These are phyloP conservation scores for Boletus coccyginus DNA, from an alignment of 768 basidiomycete species.

Conservation along the genomic window DNA sequence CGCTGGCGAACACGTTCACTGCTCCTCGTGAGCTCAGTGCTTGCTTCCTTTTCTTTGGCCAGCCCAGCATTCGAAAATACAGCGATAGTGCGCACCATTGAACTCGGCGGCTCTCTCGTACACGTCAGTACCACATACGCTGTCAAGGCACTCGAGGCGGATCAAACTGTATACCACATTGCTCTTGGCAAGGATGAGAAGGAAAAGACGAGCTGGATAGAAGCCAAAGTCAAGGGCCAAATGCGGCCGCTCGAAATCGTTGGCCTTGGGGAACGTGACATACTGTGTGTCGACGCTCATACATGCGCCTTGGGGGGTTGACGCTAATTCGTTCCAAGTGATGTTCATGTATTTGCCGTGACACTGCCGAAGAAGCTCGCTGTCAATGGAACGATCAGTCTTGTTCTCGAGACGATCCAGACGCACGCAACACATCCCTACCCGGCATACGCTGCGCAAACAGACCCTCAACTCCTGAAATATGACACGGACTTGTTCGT, in stretches of 20 bases:
- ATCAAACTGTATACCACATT: slow-evolving; percentile 62
- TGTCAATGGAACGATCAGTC: slow-evolving; percentile 60
- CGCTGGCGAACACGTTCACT: slow-evolving; percentile 47
- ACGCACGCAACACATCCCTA: slow-evolving; percentile 77
- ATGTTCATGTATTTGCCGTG: slow-evolving; percentile 57
- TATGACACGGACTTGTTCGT: slow-evolving; percentile 78
- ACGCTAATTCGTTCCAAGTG: slow-evolving; percentile 33
- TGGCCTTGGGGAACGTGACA: slow-evolving; percentile 46
- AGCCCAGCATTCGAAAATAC: slow-evolving; percentile 78
- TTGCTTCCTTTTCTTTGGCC: slow-evolving; percentile 38
- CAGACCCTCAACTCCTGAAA: slow-evolving; percentile 75
- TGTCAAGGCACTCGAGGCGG: slow-evolving; percentile 66
- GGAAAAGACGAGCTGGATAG: slow-evolving; percentile 70
- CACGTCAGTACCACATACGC: slow-evolving; percentile 89
- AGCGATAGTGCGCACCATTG: slow-evolving; percentile 83
- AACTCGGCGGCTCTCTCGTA: slow-evolving; percentile 85
- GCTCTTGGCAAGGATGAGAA: slow-evolving; percentile 63
- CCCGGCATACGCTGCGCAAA: slow-evolving; percentile 70
- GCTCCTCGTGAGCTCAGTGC: slow-evolving; percentile 42
- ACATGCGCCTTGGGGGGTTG: slow-evolving; percentile 4
- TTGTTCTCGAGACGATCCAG: slow-evolving; percentile 77
- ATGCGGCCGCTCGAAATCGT: slow-evolving; percentile 47
- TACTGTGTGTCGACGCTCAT: slow-evolving; percentile 44
- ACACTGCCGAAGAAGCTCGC: slow-evolving; percentile 58
- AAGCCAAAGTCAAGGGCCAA: slow-evolving; percentile 78